Percentiles rank a stretch among this genome's conserved stretches.
Conservation (phyloP, 495 filamentous ascomycete species). For the Penicillium tannophilum region DNA sequence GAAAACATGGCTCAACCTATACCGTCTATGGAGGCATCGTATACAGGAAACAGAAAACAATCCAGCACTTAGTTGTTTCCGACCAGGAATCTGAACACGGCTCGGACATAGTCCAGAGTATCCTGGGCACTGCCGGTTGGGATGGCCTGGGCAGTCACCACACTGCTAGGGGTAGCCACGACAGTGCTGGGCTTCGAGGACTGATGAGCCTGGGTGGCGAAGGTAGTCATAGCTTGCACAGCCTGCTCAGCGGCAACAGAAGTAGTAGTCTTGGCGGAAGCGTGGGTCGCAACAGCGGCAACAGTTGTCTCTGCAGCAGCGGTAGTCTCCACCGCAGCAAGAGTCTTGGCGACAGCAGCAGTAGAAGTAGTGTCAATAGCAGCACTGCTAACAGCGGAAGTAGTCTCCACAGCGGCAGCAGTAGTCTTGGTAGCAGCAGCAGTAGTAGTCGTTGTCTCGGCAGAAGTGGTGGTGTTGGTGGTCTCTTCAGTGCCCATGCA, state of each 20-base stretch:
- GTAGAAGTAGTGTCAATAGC: not conserved
- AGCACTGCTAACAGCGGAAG: not conserved
- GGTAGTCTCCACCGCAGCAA: not conserved
- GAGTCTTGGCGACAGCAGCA: not conserved
- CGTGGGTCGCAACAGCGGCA: not conserved
- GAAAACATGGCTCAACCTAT: not conserved
- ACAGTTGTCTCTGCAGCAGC: not conserved
- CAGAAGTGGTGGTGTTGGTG: not conserved
- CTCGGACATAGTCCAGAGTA: not conserved
- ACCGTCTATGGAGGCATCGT: not conserved
- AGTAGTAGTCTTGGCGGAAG: not conserved
- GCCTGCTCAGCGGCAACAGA: not conserved
- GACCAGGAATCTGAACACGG: slow-evolving; percentile 2
- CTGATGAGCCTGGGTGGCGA: slow-evolving; percentile 2
- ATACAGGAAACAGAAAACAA: not conserved
- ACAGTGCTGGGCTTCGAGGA: not conserved
- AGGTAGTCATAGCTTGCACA: slow-evolving; percentile 3
- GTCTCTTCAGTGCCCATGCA: slow-evolving; percentile 32
- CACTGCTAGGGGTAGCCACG: not conserved
- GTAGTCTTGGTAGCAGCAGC: not conserved
- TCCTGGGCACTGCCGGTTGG: slow-evolving; percentile 1
- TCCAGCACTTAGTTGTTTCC: not conserved
- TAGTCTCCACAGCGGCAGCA: not conserved
- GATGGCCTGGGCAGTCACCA: not conserved
- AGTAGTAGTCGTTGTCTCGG: not conserved